phyloP scores from a whole-genome alignment of 768 basidiomycete genomes.

The Termitomyces sp. region DNA sequence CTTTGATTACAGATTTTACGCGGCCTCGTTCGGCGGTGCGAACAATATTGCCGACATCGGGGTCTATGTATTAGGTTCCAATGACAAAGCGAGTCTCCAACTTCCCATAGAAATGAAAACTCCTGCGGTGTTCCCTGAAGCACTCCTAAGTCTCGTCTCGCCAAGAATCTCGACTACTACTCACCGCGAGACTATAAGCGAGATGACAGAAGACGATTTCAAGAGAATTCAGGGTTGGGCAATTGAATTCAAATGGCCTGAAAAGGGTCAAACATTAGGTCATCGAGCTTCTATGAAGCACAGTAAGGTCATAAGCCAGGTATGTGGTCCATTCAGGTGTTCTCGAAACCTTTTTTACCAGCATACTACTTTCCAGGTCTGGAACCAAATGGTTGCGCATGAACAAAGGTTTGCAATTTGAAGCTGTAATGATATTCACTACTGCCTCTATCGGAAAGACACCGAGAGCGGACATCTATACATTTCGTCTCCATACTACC shows the following conservation, averaged over 20 bases:
- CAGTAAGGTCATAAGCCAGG: background rate
- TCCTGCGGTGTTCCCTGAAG: background rate
- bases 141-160: background rate
- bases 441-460: background rate
- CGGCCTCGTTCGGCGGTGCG: background rate
- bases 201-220: background rate
- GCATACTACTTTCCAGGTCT: background rate
- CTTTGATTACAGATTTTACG: background rate
- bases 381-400: background rate
- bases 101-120: background rate
- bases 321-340: background rate
- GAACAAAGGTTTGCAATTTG: background rate
- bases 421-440: background rate
- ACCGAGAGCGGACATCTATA: background rate
- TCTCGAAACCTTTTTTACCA: background rate
- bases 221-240: background rate
- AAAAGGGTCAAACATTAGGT: background rate
- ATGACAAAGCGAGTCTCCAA: background rate
- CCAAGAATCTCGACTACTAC: background rate
- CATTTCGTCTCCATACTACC: background rate
- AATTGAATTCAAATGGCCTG: background rate
- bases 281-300: rapidly evolving
- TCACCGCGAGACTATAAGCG: no score
- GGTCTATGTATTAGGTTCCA: background rate
- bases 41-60: background rate